phyloP scores from a whole-genome alignment of 441 rosid genomes.

The Capsella rubella region DNA sequence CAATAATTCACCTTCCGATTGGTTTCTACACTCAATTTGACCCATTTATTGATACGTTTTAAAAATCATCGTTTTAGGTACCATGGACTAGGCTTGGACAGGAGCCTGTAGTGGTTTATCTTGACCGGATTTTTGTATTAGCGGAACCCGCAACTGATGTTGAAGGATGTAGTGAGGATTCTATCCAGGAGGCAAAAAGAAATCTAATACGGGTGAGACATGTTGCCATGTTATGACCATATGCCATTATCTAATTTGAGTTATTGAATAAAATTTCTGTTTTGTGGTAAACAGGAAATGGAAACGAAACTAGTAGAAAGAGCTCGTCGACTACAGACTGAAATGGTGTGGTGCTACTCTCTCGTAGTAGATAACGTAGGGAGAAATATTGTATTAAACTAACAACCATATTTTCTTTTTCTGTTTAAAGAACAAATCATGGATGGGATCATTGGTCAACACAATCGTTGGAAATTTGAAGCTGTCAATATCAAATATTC shows the following conservation, averaged over 20 bases:
- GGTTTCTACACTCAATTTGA: slow-evolving; percentile 26
- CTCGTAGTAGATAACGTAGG: slow-evolving; percentile 24
- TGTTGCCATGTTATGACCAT: slow-evolving; percentile 35
- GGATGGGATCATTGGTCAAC: slow-evolving; percentile 96
- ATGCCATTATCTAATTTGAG: slow-evolving; percentile 36
- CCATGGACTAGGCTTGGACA: slow-evolving; percentile 99
- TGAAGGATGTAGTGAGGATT: slow-evolving; percentile 86
- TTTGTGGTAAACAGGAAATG: slow-evolving; percentile 72
- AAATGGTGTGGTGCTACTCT: slow-evolving; percentile 74
- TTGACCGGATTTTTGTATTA: slow-evolving; percentile 89
- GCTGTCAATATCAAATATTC: slow-evolving; percentile 98
- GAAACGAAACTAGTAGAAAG: slow-evolving; percentile 87
- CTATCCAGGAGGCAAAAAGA: slow-evolving; percentile 91
- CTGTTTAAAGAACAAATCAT: slow-evolving; percentile 83
- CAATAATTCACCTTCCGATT: slow-evolving; percentile 6
- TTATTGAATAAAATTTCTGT: slow-evolving; percentile 40
- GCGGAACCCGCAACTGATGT: slow-evolving; percentile 94
- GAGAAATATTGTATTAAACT: slow-evolving; percentile 33
- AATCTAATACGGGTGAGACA: slow-evolving; percentile 83
- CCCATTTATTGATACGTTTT: slow-evolving; percentile 28
- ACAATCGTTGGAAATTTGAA: slow-evolving; percentile 97
- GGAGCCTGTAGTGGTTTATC: slow-evolving; percentile 90
- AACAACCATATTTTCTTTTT: slow-evolving; percentile 43
- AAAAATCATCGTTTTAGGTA: slow-evolving; percentile 61
- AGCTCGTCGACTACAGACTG: slow-evolving; percentile 71